Conservation (phyloP, 371 early-diverging fungal genomes). For the Apophysomyces ossiformis region DNA sequence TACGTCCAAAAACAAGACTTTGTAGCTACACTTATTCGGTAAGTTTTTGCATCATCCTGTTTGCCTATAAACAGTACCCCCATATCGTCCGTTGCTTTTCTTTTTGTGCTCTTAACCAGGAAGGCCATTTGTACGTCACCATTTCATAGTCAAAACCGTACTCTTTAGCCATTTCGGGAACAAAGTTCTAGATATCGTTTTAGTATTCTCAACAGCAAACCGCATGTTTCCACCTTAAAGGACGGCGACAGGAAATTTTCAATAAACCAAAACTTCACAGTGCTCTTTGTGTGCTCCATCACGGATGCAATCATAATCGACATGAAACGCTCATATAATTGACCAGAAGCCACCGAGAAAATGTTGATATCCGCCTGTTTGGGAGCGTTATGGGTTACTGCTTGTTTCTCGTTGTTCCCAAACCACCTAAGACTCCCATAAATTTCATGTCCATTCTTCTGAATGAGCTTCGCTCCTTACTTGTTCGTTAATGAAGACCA, state of each 20-base stretch:
- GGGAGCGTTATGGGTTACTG: conserved; percentile 16
- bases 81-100: conserved; percentile 97
- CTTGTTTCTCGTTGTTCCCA: conserved; percentile 21
- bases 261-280: conserved; percentile 97
- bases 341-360: conserved; percentile 97
- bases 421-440: conserved; percentile 21
- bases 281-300: conserved; percentile 80
- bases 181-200: conserved; percentile 63
- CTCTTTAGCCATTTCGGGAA: conserved; percentile 85
- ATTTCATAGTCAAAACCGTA: conserved; percentile 91
- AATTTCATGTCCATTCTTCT: background rate
- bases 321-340: conserved; percentile 95
- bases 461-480: conserved; percentile 29
- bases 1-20: conserved; percentile 96
- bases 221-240: conserved; percentile 69
- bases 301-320: conserved; percentile 97
- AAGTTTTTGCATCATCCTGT: background rate
- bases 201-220: background rate
- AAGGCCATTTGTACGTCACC: conserved; percentile 97
- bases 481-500: conserved; percentile 59
- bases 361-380: conserved; percentile 82
- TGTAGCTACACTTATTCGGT: conserved; percentile 61
- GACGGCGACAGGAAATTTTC: conserved; percentile 95
- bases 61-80: conserved; percentile 59
- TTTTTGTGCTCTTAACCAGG: conserved; percentile 89